Base-by-base conservation (phyloP, 2,329 filamentous ascomycete genomes). In the Lachnellula arida region DNA sequence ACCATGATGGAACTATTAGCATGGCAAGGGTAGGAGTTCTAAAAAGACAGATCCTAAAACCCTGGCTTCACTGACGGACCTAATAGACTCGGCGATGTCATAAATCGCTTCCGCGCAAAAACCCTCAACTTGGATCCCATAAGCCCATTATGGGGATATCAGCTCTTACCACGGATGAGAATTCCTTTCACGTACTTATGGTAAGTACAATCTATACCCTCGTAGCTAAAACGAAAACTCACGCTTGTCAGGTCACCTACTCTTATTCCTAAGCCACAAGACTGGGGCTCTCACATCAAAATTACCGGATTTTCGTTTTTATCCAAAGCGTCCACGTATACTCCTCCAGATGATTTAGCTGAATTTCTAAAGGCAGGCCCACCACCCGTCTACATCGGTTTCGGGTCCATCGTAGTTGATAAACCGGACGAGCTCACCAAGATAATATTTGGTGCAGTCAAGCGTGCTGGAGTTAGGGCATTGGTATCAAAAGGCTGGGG, bases 251-350 rank as follows among this genome's bases (percentile, higher is more conserved):
- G 63, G 63, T 66, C 64, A 37, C 84, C 84, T 0, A 78, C 76
- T 0, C 73, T 88, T 4, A 80, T 88, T 0, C 81, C 85, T 0
- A 88, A 88, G 61, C 85, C 85, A 0, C 70, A 75, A 32, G 85
- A 88, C 60, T 88, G 85, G 85, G 81, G 82, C 1, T 74, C 76
- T 3, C 80, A 88, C 61, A 82, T 92, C 55, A 86, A 90, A 65
- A 81, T 91, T 17, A 83, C 85, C 5, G 89, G 89, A 19, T 93
- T 92, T 65, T 92, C 91, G 63, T 79, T 91, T 1, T 85, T 89
- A 51, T 74, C 83, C 8, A 83, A 85, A 19, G 60, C 63, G 11
- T 80, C 81, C 4, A 74, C 75, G 1, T 88, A 83, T 63, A 72
- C 76, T 11, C 85, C 86, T 0, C 80, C 82, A 0, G 69, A 76